These are phyloP conservation scores for Termitomyces sp. DNA, from an alignment of 1,284 basidiomycete species.

Conservation along the genomic window DNA sequence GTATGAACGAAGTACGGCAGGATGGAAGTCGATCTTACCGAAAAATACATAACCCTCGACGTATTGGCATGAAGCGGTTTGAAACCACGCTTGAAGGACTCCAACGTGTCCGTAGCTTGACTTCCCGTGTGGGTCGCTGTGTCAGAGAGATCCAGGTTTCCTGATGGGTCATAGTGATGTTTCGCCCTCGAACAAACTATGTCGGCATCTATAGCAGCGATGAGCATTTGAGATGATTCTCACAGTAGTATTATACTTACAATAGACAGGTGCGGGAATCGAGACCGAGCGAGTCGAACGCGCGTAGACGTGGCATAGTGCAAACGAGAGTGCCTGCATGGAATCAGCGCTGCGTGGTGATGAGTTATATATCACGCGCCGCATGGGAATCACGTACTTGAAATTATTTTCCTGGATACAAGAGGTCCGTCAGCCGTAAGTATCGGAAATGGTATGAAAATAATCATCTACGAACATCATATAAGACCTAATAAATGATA, in stretches of 20 bases:
- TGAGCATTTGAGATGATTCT: not conserved
- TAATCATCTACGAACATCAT: constrained; percentile 28
- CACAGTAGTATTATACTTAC: constrained; percentile 35
- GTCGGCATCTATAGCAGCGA: constrained; percentile 53
- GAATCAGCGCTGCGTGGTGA: constrained; percentile 45
- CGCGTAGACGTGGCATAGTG: constrained; percentile 77
- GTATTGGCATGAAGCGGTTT: constrained; percentile 26
- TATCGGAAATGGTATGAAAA: not conserved
- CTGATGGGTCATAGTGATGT: constrained; percentile 33
- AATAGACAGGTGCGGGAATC: constrained; percentile 79
- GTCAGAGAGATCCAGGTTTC: constrained; percentile 26
- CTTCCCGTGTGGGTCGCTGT: constrained; percentile 21
- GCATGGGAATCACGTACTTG: constrained; percentile 18
- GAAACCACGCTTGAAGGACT: constrained; percentile 25
- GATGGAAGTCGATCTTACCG: constrained; percentile 14
- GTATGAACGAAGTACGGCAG: not conserved
- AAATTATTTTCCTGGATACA: constrained; percentile 26
- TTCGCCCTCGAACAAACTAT: constrained; percentile 39
- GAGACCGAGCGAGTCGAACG: constrained; percentile 78
- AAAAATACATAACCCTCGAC: constrained; percentile 29
- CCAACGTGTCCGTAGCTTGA: constrained; percentile 20
- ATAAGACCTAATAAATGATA: constrained; percentile 26
- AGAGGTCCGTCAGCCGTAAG: constrained; percentile 2
- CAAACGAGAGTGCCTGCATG: constrained; percentile 65
- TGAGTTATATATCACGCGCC: not conserved